Percentiles rank a stretch among this genome's conserved stretches.
phyloP scores from a whole-genome alignment of 352 stramenopile species.

The Pythium vanterpoolii region DNA sequence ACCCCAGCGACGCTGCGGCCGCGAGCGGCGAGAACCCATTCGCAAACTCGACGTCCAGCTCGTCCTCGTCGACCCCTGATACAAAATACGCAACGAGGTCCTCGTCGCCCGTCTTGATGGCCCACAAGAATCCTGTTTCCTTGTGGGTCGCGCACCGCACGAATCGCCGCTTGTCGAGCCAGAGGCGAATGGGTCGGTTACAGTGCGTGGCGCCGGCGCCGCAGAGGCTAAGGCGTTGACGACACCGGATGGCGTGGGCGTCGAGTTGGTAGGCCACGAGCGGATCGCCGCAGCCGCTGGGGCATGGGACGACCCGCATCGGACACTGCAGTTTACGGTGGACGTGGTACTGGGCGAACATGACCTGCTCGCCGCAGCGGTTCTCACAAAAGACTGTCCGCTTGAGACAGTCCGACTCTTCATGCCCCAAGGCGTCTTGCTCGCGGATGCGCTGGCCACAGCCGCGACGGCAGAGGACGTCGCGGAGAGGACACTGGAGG shows the following conservation, averaged over 20 bases:
- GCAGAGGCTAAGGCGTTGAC: conserved; percentile 58
- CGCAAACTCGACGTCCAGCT: conserved; percentile 57
- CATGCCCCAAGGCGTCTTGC: conserved; percentile 36
- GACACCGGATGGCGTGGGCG: conserved; percentile 56
- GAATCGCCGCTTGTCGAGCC: conserved; percentile 40
- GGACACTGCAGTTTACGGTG: conserved; percentile 48
- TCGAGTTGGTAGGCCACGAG: conserved; percentile 64
- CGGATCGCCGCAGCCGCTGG: conserved; percentile 46
- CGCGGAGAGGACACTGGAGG: conserved; percentile 44
- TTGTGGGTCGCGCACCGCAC: conserved; percentile 46
- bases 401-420: conserved; percentile 41
- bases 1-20: conserved; percentile 41
- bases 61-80: conserved; percentile 33
- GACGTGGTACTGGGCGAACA: conserved; percentile 28
- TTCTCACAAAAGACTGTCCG: conserved; percentile 50
- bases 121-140: conserved; percentile 54
- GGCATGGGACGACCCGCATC: conserved; percentile 60
- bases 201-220: conserved; percentile 51
- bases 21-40: conserved; percentile 68
- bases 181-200: conserved; percentile 54
- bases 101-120: conserved; percentile 56
- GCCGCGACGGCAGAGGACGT: conserved; percentile 52
- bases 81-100: conserved; percentile 66
- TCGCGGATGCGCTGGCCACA: conserved; percentile 47
- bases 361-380: conserved; percentile 43